Conservation (phyloP, 208 protist genomes). For the Angomonas deanei region DNA sequence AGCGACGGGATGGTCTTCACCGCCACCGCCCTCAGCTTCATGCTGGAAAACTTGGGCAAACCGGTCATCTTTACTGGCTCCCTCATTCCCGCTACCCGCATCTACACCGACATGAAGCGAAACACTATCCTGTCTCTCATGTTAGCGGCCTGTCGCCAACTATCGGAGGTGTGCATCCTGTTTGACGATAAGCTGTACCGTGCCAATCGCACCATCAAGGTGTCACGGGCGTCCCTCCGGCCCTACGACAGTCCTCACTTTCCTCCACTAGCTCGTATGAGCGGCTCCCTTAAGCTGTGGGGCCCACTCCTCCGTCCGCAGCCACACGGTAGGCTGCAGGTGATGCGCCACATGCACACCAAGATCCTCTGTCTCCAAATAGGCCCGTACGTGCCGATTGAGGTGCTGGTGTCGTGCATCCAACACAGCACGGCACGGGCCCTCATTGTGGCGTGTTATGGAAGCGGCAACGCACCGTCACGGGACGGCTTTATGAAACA, state of each 20-base stretch:
- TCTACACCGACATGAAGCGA: constrained; percentile 86
- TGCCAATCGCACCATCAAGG: constrained; percentile 89
- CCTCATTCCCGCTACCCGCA: constrained; percentile 79
- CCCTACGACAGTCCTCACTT: constrained; percentile 93
- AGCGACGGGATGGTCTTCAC: constrained; percentile 96
- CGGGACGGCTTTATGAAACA: constrained; percentile 60
- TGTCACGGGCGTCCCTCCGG: constrained; percentile 54
- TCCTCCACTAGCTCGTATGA: constrained; percentile 77
- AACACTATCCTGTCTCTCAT: constrained; percentile 82
- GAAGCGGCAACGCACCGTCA: constrained; percentile 89
- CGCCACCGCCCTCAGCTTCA: constrained; percentile 93
- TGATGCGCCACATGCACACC: constrained; percentile 40
- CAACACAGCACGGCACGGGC: constrained; percentile 48
- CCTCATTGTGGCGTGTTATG: constrained; percentile 90
- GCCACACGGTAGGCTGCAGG: constrained; percentile 39
- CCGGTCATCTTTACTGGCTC: constrained; percentile 96
- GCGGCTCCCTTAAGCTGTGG: constrained; percentile 45
- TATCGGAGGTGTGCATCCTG: constrained; percentile 94
- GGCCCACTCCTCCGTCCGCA: constrained; percentile 34
- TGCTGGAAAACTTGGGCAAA: constrained; percentile 96
- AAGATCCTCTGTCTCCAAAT: constrained; percentile 58
- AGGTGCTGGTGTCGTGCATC: constrained; percentile 16
- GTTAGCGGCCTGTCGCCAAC: constrained; percentile 76
- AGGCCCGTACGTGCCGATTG: constrained; percentile 64
- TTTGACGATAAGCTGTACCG: constrained; percentile 94